Percentiles rank a stretch among this genome's conserved stretches.
phyloP scores from a whole-genome alignment of 345 rosid species.

The Lenwebbia sp. region DNA sequence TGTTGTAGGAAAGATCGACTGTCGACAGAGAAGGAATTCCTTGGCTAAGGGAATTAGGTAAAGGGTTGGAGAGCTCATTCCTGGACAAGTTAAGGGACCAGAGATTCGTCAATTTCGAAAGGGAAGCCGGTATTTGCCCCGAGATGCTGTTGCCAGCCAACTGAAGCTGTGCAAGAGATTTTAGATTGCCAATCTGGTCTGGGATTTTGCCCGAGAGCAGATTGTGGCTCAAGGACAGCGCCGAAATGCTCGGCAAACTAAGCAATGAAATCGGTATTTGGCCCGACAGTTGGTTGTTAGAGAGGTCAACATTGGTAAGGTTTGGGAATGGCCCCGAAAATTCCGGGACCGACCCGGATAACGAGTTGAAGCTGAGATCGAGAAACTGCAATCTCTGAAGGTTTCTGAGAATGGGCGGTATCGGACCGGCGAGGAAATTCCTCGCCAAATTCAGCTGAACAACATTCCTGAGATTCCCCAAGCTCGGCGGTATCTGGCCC shows the following conservation, averaged over 20 bases:
- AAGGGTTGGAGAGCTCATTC: constrained; percentile 58
- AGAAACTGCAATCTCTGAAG: constrained; percentile 46
- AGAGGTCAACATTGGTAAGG: constrained; percentile 53
- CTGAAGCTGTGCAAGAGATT: constrained; percentile 60
- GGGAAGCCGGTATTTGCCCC: constrained; percentile 61
- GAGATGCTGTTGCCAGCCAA: constrained; percentile 49
- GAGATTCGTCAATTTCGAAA: constrained; percentile 53
- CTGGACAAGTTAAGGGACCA: constrained; percentile 88
- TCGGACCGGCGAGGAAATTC: constrained; percentile 60
- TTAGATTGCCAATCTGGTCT: constrained; percentile 42
- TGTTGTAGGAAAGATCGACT: constrained; percentile 80
- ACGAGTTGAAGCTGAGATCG: constrained; percentile 63
- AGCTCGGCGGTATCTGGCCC: constrained; percentile 57
- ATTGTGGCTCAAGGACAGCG: constrained; percentile 54
- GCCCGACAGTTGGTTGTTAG: constrained; percentile 57
- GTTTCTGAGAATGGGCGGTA: constrained; percentile 43
- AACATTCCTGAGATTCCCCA: constrained; percentile 47
- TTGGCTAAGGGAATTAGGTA: constrained; percentile 36
- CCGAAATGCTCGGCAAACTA: constrained; percentile 36
- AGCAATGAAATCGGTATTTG: constrained; percentile 50
- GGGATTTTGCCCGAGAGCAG: constrained; percentile 59
- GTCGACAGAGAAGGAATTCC: constrained; percentile 65
- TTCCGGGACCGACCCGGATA: constrained; percentile 65
- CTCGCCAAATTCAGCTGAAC: constrained; percentile 30
- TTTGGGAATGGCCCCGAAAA: constrained; percentile 31